These are phyloP conservation scores for Cymodocea nodosa DNA, from an alignment of 116 monocot species.

Conservation along the genomic window DNA sequence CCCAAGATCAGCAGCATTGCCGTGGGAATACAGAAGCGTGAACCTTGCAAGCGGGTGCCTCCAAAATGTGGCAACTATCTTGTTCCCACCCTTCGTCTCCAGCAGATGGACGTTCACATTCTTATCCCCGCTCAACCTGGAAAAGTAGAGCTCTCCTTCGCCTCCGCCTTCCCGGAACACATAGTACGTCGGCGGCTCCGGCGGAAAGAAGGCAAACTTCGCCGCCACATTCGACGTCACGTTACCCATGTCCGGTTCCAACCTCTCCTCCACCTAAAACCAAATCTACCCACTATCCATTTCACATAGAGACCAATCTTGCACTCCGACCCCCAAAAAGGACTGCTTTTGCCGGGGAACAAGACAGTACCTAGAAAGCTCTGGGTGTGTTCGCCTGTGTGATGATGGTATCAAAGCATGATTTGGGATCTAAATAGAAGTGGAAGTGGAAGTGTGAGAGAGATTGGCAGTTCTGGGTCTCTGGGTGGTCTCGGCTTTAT, in stretches of 20 bases:
- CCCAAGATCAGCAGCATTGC: constrained; percentile 94
- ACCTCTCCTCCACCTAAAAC: no score
- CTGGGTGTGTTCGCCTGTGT: no score
- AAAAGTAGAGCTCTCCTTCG: constrained; percentile 30
- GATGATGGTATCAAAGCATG: no score
- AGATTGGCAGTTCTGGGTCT: no score
- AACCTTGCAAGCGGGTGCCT: constrained; percentile 55
- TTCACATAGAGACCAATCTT: no score
- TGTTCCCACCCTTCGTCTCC: constrained; percentile 52
- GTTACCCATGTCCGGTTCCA: constrained; percentile 49
- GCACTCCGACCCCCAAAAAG: no score
- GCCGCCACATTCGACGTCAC: constrained; percentile 87
- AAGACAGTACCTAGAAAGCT: no score
- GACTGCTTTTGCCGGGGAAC: no score
- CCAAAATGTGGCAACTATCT: constrained; percentile 73
- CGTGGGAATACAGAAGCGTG: constrained; percentile 92
- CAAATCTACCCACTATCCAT: no score
- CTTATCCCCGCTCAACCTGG: constrained; percentile 32
- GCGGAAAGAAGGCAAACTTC: constrained; percentile 90
- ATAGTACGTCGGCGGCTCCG: constrained; percentile 82
- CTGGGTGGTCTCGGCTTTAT: no score
- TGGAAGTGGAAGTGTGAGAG: no score
- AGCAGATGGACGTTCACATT: constrained; percentile 52
- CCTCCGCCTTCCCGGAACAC: constrained; percentile 40
- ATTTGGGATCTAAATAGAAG: no score